Conservation (phyloP, 768 basidiomycete species). For the Kondoa malvinella region DNA sequence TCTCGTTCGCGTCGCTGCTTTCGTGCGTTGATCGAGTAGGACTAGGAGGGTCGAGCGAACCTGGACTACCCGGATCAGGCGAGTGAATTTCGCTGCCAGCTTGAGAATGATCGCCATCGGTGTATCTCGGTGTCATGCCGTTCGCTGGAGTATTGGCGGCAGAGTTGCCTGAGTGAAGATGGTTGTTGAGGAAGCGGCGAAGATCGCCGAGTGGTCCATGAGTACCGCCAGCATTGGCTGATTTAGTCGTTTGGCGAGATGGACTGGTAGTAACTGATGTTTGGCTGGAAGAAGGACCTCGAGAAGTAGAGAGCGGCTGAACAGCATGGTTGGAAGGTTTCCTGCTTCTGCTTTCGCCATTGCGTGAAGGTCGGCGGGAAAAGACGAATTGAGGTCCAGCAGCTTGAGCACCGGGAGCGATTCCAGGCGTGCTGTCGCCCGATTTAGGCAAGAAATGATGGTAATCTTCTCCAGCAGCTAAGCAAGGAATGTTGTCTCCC, state of each 20-base stretch:
- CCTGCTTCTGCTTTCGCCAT: neutral
- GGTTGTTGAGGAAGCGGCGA: conserved; percentile 84
- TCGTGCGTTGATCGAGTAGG: conserved; percentile 28
- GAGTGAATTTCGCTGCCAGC: neutral
- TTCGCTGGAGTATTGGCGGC: conserved; percentile 18
- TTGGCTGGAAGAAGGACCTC: neutral
- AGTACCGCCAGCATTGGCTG: conserved; percentile 29
- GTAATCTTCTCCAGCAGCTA: conserved; percentile 16
- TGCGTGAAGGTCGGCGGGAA: neutral
- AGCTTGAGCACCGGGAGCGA: neutral
- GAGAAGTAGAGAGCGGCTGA: neutral
- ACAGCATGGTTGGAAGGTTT: neutral
- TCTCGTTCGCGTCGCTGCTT: conserved; percentile 30
- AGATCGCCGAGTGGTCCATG: conserved; percentile 70
- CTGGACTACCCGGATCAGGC: conserved; percentile 12
- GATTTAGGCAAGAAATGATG: conserved; percentile 10
- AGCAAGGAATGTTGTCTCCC: neutral
- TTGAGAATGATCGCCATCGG: neutral
- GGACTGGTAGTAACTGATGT: conserved; percentile 12
- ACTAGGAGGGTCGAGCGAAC: neutral
- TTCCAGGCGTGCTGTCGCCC: neutral
- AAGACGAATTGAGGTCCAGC: neutral
- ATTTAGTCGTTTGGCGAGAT: conserved; percentile 32
- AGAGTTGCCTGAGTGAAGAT: conserved; percentile 38
- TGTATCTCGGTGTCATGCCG: conserved; percentile 27